A percentile compares a stretch with the other conserved stretches of the same genome.
phyloP scores from a whole-genome alignment of 257 asterid species.

The Plantago major region DNA sequence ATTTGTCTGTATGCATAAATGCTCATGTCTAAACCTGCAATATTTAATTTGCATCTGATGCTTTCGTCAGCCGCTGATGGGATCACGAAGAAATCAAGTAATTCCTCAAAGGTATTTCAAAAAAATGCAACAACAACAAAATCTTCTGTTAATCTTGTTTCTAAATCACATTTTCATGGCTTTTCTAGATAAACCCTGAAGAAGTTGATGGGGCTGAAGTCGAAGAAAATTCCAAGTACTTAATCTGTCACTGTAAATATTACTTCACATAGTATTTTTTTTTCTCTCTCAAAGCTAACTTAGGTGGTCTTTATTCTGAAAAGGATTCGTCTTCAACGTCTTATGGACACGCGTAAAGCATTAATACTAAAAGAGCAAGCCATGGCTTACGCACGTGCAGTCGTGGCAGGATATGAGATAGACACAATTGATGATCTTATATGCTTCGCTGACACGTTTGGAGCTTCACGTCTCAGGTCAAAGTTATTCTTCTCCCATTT shows the following conservation, averaged over 20 bases:
- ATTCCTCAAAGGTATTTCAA: slow-evolving; percentile 46
- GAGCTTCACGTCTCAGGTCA: slow-evolving; percentile 77
- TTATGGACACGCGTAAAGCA: slow-evolving; percentile 72
- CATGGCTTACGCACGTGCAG: slow-evolving; percentile 91
- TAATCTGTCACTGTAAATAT: slow-evolving; percentile 15
- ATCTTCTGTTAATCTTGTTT: slow-evolving; percentile 5
- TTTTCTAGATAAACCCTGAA: slow-evolving; percentile 37
- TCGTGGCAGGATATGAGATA: slow-evolving; percentile 81
- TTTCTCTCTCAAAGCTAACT: slow-evolving; percentile 12
- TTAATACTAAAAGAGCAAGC: slow-evolving; percentile 81
- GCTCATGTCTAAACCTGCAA: neutral
- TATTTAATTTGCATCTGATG: neutral
- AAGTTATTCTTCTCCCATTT: neutral
- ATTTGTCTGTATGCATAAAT: neutral
- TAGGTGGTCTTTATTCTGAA: slow-evolving; percentile 16
- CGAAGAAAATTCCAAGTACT: slow-evolving; percentile 70
- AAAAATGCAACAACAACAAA: neutral
- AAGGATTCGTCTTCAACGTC: slow-evolving; percentile 65
- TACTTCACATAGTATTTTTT: neutral
- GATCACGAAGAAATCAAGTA: slow-evolving; percentile 36
- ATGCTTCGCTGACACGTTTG: slow-evolving; percentile 74
- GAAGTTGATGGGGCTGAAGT: slow-evolving; percentile 40
- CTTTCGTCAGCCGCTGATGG: slow-evolving; percentile 38
- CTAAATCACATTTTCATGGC: slow-evolving; percentile 19
- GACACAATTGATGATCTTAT: slow-evolving; percentile 65